Percentiles rank a stretch among this genome's conserved stretches.
Evolutionary conservation across 352 stramenopile genomes (phyloP).

Genomic region (Phytophthora uliginosa): DNA sequence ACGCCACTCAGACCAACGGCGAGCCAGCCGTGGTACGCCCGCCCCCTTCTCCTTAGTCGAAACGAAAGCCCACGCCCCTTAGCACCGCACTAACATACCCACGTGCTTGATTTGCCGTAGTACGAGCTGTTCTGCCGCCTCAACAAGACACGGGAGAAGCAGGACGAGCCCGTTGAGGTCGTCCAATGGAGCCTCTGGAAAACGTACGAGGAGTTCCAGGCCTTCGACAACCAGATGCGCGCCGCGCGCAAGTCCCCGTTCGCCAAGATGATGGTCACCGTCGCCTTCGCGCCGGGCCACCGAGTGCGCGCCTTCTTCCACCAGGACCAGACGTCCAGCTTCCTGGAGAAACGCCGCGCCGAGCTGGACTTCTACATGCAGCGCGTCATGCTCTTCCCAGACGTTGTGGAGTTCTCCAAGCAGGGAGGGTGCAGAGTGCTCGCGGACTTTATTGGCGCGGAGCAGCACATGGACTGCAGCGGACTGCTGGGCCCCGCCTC

Average conservation of each 20-base stretch:
- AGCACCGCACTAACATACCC: neutral
- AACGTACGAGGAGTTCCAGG: conserved; percentile 84
- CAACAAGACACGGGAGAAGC: conserved; percentile 49
- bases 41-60: neutral
- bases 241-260: conserved; percentile 57
- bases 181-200: conserved; percentile 86
- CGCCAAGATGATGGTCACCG: conserved; percentile 88
- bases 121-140: conserved; percentile 70
- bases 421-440: conserved; percentile 63
- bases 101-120: conserved; percentile 22
- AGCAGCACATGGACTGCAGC: conserved; percentile 57
- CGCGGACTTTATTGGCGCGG: conserved; percentile 69
- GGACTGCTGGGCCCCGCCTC: conserved; percentile 29
- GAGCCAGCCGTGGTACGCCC: conserved; percentile 63
- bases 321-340: conserved; percentile 72
- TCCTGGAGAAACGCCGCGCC: conserved; percentile 80
- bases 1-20: conserved; percentile 62
- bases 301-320: conserved; percentile 81
- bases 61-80: neutral
- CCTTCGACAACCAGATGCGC: conserved; percentile 75
- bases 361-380: conserved; percentile 90
- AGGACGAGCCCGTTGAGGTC: conserved; percentile 42
- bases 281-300: conserved; percentile 77
- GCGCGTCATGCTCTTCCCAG: conserved; percentile 81
- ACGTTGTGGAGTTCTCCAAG: conserved; percentile 72